A percentile compares a stretch with the other conserved stretches of the same genome.
These are phyloP conservation scores for Penicillium robsamsonii DNA, from an alignment of 495 filamentous ascomycete species.

Conservation along the genomic window DNA sequence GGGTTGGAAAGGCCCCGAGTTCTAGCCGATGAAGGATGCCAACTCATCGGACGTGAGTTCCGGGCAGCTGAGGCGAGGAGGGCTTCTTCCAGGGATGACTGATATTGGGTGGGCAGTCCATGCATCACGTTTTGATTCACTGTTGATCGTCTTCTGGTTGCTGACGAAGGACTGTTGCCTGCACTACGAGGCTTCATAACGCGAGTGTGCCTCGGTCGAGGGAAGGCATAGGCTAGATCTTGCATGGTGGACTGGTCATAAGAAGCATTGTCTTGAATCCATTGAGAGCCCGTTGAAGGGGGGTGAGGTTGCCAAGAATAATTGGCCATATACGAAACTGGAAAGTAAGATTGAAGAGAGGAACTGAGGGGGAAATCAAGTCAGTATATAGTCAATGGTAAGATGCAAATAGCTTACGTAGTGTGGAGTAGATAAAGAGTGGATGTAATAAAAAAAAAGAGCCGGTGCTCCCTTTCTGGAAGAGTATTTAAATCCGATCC, in stretches of 20 bases:
- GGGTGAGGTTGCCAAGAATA: constrained; percentile 32
- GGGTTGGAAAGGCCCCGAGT: constrained; percentile 36
- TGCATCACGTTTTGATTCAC: constrained; percentile 46
- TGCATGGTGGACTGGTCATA: constrained; percentile 28
- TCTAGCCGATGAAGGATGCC: constrained; percentile 59
- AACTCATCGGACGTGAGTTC: constrained; percentile 61
- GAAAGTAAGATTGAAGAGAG: neutral
- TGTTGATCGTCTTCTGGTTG: constrained; percentile 54
- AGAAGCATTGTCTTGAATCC: constrained; percentile 24
- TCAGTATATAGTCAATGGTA: constrained; percentile 3
- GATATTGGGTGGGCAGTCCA: constrained; percentile 28
- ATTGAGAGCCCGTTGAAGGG: constrained; percentile 34
- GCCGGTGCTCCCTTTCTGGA: constrained; percentile 18
- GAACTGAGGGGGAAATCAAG: neutral
- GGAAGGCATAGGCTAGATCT: constrained; percentile 37
- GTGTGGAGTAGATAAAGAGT: constrained; percentile 2
- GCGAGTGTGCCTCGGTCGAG: constrained; percentile 43
- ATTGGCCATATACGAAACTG: constrained; percentile 33
- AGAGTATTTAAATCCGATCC: constrained; percentile 13
- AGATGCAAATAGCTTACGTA: constrained; percentile 5
- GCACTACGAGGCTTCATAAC: constrained; percentile 67
- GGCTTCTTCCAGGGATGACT: constrained; percentile 32
- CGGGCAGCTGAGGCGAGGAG: constrained; percentile 40
- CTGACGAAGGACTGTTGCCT: constrained; percentile 65
- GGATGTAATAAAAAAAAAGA: neutral